phyloP scores from a whole-genome alignment of 2,329 filamentous ascomycete species.

The Penicillium decumbens region DNA sequence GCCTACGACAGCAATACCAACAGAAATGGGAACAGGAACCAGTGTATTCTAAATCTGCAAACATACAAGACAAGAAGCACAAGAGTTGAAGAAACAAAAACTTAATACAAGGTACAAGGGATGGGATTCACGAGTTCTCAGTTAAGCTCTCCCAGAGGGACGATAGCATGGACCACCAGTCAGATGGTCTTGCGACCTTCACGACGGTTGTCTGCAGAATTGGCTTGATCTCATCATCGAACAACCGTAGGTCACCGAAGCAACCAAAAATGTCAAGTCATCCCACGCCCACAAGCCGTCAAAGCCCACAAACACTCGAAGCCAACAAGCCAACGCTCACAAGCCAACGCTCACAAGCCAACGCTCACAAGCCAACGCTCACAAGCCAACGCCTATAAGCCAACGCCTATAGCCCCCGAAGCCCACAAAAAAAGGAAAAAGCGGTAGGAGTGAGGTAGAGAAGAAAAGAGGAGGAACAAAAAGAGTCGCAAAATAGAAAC shows the following conservation, averaged over 20 bases:
- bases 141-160: neutral
- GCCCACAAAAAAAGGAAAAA: neutral
- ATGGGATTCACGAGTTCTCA: neutral
- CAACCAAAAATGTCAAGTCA: neutral
- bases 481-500: too few relatives aligned
- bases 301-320: too few relatives aligned
- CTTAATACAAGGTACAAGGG: neutral
- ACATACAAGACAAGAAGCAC: too few relatives aligned
- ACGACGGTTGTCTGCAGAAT: constrained; percentile 43
- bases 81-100: neutral
- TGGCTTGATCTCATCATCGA: constrained; percentile 46
- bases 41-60: too few relatives aligned
- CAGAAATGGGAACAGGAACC: too few relatives aligned
- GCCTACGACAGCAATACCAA: too few relatives aligned
- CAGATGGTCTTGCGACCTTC: neutral
- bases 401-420: too few relatives aligned
- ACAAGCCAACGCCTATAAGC: too few relatives aligned
- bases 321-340: too few relatives aligned
- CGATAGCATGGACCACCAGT: neutral
- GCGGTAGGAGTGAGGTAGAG: neutral
- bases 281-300: neutral
- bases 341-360: too few relatives aligned
- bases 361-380: too few relatives aligned
- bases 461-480: too few relatives aligned
- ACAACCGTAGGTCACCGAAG: constrained; percentile 8